A percentile compares a stretch with the other conserved stretches of the same genome.
Conservation (phyloP, 208 protist species). For the Leishmania mexicana region DNA sequence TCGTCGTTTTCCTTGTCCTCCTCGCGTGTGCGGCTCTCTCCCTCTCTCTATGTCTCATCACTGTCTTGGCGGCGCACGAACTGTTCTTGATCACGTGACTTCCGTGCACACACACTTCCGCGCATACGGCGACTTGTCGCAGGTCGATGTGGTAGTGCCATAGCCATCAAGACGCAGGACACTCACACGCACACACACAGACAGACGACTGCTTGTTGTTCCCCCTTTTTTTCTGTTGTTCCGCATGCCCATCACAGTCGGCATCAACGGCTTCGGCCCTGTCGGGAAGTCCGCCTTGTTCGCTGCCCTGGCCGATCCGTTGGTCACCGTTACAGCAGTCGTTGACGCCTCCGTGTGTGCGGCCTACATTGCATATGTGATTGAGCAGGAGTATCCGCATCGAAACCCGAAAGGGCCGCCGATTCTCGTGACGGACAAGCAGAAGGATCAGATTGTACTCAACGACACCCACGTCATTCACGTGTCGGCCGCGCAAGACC, state of each 20-base stretch:
- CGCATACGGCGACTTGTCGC: neutral
- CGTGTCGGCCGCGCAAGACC: constrained; percentile 62
- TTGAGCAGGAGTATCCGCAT: constrained; percentile 93
- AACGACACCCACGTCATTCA: constrained; percentile 39
- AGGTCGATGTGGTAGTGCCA: neutral
- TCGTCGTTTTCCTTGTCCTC: neutral
- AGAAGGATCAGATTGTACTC: constrained; percentile 67
- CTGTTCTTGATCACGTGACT: neutral
- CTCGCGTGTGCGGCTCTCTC: neutral
- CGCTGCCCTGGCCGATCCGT: constrained; percentile 66
- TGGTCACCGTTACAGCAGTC: constrained; percentile 87
- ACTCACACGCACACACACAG: neutral
- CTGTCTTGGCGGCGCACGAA: neutral
- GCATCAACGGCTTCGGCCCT: constrained; percentile 97
- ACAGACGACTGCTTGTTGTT: neutral
- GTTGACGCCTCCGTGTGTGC: constrained; percentile 96
- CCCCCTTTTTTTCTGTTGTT: neutral
- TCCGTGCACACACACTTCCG: neutral
- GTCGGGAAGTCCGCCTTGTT: constrained; percentile 94
- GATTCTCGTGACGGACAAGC: constrained; percentile 19
- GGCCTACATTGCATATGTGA: constrained; percentile 93
- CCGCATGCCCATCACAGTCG: constrained; percentile 21
- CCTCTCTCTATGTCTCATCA: neutral
- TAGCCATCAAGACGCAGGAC: neutral
- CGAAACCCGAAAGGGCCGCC: constrained; percentile 3